These are phyloP conservation scores for Russula sp. DNA, from an alignment of 768 basidiomycete species.

Conservation along the genomic window DNA sequence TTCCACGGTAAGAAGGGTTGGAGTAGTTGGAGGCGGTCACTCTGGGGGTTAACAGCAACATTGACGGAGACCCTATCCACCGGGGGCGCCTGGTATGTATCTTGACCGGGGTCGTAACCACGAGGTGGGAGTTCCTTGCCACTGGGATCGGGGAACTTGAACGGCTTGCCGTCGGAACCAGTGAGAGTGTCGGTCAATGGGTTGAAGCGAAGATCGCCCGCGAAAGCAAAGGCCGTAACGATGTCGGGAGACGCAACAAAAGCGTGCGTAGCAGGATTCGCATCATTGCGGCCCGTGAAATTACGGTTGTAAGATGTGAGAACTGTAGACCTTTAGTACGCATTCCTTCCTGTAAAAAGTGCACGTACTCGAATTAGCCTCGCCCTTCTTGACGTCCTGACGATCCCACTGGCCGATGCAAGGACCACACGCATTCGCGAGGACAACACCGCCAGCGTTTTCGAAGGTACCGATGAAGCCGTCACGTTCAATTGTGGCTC, in stretches of 20 bases:
- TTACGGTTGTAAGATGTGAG: slow-evolving; percentile 99
- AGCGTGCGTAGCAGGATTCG: slow-evolving; percentile 97
- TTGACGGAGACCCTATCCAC: slow-evolving; percentile 74
- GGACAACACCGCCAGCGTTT: slow-evolving; percentile 82
- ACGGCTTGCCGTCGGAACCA: slow-evolving; percentile 90
- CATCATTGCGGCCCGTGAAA: slow-evolving; percentile 99
- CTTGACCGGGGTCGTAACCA: slow-evolving; percentile 94
- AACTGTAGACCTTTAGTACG: slow-evolving; percentile 46
- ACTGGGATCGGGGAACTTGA: slow-evolving; percentile 92
- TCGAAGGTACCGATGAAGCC: slow-evolving; percentile 90
- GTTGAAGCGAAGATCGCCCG: slow-evolving; percentile 94
- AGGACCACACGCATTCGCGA: slow-evolving; percentile 98
- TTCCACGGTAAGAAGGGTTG: slow-evolving; percentile 91
- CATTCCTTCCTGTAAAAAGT: background rate
- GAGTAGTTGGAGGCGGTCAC: slow-evolving; percentile 88
- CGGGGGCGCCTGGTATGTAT: slow-evolving; percentile 97
- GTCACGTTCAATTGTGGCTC: slow-evolving; percentile 96
- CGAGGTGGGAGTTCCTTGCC: slow-evolving; percentile 92
- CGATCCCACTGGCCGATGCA: slow-evolving; percentile 99
- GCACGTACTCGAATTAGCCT: slow-evolving; percentile 85
- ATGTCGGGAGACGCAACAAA: slow-evolving; percentile 93
- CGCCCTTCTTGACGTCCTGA: slow-evolving; percentile 94
- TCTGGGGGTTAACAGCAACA: slow-evolving; percentile 82
- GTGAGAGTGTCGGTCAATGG: slow-evolving; percentile 86
- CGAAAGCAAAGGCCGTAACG: slow-evolving; percentile 96